These are phyloP conservation scores for Chaetomium globosum DNA, from an alignment of 2,329 filamentous ascomycete genomes.

Conservation along the genomic window DNA sequence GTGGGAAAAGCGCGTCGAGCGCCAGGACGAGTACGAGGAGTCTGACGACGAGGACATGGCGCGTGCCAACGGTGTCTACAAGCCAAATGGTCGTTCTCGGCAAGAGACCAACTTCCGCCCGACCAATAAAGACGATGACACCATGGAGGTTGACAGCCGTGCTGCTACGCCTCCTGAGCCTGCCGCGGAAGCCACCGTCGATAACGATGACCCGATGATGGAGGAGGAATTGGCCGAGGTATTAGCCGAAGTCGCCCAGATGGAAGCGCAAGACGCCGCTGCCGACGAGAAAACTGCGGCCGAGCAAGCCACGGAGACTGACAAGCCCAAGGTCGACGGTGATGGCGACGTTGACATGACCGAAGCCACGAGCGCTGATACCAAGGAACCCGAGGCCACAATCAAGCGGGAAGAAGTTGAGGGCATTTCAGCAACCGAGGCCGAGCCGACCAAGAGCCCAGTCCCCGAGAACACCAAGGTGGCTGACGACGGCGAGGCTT, in stretches of 20 bases:
- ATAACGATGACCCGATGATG: slow-evolving; percentile 37
- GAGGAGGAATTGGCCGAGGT: slow-evolving; percentile 30
- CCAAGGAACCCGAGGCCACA: slow-evolving; percentile 40
- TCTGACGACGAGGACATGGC: slow-evolving; percentile 87
- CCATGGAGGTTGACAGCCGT: slow-evolving; percentile 36
- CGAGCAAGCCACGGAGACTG: slow-evolving; percentile 9
- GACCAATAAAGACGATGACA: slow-evolving; percentile 33
- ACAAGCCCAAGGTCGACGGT: slow-evolving; percentile 44
- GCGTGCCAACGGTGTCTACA: slow-evolving; percentile 69
- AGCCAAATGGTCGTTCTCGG: slow-evolving; percentile 49
- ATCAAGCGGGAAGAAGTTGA: slow-evolving; percentile 49
- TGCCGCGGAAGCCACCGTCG: slow-evolving; percentile 25
- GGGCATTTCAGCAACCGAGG: slow-evolving; percentile 30
- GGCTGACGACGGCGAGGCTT: background rate
- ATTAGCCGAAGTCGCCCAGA: slow-evolving; percentile 30
- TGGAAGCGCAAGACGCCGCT: slow-evolving; percentile 36
- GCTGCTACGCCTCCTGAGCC: slow-evolving; percentile 31
- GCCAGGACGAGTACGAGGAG: slow-evolving; percentile 80
- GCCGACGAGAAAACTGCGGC: slow-evolving; percentile 12
- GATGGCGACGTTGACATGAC: slow-evolving; percentile 59
- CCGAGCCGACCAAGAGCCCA: slow-evolving; percentile 22
- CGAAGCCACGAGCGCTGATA: slow-evolving; percentile 39
- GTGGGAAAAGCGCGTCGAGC: slow-evolving; percentile 76
- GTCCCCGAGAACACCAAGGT: slow-evolving; percentile 17
- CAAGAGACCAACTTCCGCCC: slow-evolving; percentile 58